Evolutionary conservation across 2,329 filamentous ascomycete species (phyloP).

Genomic region (Mycosphaerelloides madeirae): DNA sequence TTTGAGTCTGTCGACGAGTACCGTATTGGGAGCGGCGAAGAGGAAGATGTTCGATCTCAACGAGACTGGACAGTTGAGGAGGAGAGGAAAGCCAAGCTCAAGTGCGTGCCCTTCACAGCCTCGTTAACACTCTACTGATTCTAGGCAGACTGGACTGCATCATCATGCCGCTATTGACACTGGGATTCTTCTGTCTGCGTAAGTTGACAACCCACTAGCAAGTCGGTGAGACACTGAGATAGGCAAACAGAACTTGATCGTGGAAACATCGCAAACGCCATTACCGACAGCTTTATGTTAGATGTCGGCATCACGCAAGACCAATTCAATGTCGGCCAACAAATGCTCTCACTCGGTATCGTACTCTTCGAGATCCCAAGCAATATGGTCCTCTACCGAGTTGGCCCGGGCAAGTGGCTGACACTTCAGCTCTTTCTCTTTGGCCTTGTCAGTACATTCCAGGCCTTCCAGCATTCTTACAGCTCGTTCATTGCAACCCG

Average conservation of each 20-base stretch:
- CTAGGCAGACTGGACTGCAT: constrained; percentile 26
- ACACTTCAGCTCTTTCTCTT: constrained; percentile 36
- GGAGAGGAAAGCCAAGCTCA: constrained; percentile 28
- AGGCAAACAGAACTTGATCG: constrained; percentile 25
- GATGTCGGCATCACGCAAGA: constrained; percentile 30
- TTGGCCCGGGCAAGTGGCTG: constrained; percentile 39
- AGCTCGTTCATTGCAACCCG: constrained; percentile 37
- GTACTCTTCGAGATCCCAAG: constrained; percentile 31
- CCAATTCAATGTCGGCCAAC: constrained; percentile 33
- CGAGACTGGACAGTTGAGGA: constrained; percentile 28
- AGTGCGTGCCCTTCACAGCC: constrained; percentile 12
- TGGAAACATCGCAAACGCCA: constrained; percentile 31
- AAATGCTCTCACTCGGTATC: constrained; percentile 33
- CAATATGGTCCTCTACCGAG: constrained; percentile 32
- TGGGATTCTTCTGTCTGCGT: constrained; percentile 33
- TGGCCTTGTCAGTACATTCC: constrained; percentile 39
- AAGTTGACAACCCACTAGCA: not conserved
- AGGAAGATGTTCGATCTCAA: constrained; percentile 4
- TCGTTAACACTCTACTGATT: not conserved
- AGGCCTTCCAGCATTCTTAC: constrained; percentile 38
- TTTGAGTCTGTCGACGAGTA: not conserved
- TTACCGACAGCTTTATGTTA: constrained; percentile 30
- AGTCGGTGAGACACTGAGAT: not conserved
- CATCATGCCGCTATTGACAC: constrained; percentile 31
- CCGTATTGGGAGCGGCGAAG: constrained; percentile 9